Evolutionary conservation across 2,329 filamentous ascomycete genomes (phyloP), one percentile per base, ranked within the genome.

Genomic region (Xylariaceae sp.): DNA sequence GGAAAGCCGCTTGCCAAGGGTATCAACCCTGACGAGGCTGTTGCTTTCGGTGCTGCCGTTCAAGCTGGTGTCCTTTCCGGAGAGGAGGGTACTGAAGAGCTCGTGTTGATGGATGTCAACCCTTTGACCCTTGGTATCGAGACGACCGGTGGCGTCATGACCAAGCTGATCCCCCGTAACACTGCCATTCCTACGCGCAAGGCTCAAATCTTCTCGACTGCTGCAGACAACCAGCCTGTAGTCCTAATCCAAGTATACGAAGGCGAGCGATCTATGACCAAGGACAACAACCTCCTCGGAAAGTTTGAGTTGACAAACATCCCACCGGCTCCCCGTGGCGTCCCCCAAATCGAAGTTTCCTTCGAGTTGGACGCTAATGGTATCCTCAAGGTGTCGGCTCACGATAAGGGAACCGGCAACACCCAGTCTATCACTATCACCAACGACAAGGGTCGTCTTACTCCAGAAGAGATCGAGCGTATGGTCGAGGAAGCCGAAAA

Each of bases 401-500:
- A 87, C 62, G 93, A 98, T 72, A 97, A 97, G 85, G 93, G 90
- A 65, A 96, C 91, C 60, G 93, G 93, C 69, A 96, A 97, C 81
- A 82, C 80, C 50, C 89, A 98, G 78, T 89, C 86, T 51, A 97
- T 98, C 69, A 97, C 93, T 59, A 98, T 98, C 66, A 97, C 87
- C 74, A 97, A 98, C 75, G 93, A 98, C 75, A 97, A 97, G 84
- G 93, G 93, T 56, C 91, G 93, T 67, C 85, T 98, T 39, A 89
- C 86, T 59, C 85, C 86, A 62, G 93, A 98, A 57, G 93, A 98
- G 71, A 98, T 98, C 59, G 91, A 97, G 70, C 93, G 93, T 69
- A 98, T 98, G 93, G 89, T 98, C 52, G 83, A 85, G 56, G 93
- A 98, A 73, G 93, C 93, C 48, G 93, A 97, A 82, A 88, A 96